Conservation (phyloP, 140 eudicot species). For the Eryngium alpinum region DNA sequence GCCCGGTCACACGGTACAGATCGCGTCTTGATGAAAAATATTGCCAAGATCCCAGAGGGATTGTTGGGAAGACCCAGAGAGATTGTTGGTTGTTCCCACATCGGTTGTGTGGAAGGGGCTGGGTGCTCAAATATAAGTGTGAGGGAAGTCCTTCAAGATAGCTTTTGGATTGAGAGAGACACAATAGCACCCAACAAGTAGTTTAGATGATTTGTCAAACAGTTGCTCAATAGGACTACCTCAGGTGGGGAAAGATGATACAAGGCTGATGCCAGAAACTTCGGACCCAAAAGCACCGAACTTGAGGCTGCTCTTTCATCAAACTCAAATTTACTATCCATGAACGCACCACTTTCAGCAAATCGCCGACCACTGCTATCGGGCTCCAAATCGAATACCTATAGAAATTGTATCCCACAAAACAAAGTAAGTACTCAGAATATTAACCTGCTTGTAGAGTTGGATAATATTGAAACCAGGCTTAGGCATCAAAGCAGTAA, state of each 20-base stretch:
- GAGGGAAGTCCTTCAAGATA: too few species aligned
- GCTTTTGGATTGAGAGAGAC: too few species aligned
- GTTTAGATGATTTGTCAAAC: too few species aligned
- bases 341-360: not conserved
- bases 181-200: too few species aligned
- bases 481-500: slow-evolving; percentile 20
- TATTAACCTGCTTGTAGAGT: not conserved
- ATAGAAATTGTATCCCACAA: not conserved
- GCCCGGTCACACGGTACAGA: too few species aligned
- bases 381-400: not conserved
- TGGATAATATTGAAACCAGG: slow-evolving; percentile 4
- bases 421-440: not conserved
- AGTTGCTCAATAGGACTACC: not conserved
- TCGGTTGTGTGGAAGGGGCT: too few species aligned
- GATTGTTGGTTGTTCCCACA: too few species aligned
- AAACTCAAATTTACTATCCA: not conserved
- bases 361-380: not conserved
- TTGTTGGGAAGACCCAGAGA: too few species aligned
- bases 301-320: not conserved
- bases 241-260: slow-evolving; percentile 5
- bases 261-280: not conserved
- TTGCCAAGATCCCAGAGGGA: too few species aligned
- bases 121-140: too few species aligned
- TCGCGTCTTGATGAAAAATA: too few species aligned
- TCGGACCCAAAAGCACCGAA: slow-evolving; percentile 8